phyloP scores from a whole-genome alignment of 2,329 filamentous ascomycete genomes.

The Penicillium polonicum region DNA sequence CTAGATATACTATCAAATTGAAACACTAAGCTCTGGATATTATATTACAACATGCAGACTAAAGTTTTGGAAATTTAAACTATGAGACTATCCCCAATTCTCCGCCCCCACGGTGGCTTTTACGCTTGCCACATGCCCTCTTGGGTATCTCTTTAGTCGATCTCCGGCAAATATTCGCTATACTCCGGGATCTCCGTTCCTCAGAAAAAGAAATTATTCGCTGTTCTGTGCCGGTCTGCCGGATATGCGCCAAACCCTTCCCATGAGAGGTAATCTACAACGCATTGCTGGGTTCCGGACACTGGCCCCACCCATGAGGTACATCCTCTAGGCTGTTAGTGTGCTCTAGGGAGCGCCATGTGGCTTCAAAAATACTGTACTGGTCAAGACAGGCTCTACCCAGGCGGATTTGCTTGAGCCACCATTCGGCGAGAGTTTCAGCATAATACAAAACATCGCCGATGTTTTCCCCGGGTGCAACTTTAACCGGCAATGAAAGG shows the following conservation, averaged over 20 bases:
- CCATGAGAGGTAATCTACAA: neutral
- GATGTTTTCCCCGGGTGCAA: too few species aligned
- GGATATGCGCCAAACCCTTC: neutral
- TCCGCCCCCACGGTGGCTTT: conserved; percentile 2
- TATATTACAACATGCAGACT: neutral
- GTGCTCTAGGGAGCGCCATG: neutral
- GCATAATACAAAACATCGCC: neutral
- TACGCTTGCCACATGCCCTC: neutral
- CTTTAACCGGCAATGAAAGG: conserved; percentile 1
- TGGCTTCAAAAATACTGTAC: conserved; percentile 1
- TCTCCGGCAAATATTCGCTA: neutral
- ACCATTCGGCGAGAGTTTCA: neutral
- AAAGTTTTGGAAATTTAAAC: neutral
- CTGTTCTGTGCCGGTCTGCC: neutral
- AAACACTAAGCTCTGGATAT: neutral
- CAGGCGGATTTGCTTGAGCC: neutral
- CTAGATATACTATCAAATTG: neutral
- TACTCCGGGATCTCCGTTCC: neutral
- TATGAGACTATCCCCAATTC: neutral
- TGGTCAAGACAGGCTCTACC: conserved; percentile 1
- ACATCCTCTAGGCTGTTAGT: neutral
- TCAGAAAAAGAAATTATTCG: neutral
- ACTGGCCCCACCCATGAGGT: neutral
- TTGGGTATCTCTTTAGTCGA: neutral
- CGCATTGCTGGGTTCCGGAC: neutral